phyloP scores from a whole-genome alignment of 2,329 filamentous ascomycete genomes.

The Exophiala alcalophila region DNA sequence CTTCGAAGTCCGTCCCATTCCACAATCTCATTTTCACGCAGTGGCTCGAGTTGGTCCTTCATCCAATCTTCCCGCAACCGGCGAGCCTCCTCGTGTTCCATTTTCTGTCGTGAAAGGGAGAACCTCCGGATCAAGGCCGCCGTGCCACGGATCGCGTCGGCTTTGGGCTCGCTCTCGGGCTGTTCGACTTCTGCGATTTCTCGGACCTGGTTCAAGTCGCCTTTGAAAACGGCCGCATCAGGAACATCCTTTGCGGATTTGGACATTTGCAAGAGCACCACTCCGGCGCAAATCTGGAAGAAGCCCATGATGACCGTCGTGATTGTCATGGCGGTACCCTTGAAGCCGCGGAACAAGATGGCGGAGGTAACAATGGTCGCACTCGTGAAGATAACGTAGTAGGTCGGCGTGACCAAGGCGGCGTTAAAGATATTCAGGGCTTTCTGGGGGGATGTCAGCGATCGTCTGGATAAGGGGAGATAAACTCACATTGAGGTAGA shows the following conservation, averaged over 20 bases:
- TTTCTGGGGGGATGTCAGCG: slow-evolving; percentile 65
- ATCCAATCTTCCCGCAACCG: slow-evolving; percentile 75
- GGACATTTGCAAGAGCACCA: slow-evolving; percentile 89
- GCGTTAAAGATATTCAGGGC: slow-evolving; percentile 96
- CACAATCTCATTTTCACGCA: slow-evolving; percentile 73
- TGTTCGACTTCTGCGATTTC: slow-evolving; percentile 94
- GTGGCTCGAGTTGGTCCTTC: slow-evolving; percentile 67
- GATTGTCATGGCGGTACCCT: slow-evolving; percentile 76
- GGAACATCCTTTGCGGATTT: slow-evolving; percentile 98
- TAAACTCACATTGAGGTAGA: slow-evolving; percentile 86
- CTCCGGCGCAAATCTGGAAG: slow-evolving; percentile 86
- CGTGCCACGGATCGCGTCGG: slow-evolving; percentile 88
- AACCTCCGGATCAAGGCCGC: slow-evolving; percentile 83
- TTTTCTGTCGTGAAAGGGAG: slow-evolving; percentile 70
- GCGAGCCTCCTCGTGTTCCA: slow-evolving; percentile 75
- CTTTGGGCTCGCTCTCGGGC: slow-evolving; percentile 93
- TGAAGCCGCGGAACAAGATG: slow-evolving; percentile 89
- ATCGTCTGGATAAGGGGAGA: not conserved
- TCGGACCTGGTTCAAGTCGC: slow-evolving; percentile 90
- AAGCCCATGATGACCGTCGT: slow-evolving; percentile 91
- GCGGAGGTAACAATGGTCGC: slow-evolving; percentile 92
- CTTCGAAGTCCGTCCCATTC: slow-evolving; percentile 91
- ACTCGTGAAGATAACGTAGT: slow-evolving; percentile 97
- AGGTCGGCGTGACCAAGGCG: slow-evolving; percentile 92
- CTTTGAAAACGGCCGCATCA: slow-evolving; percentile 85